Evolutionary conservation across 495 filamentous ascomycete species (phyloP).

Genomic region (Cladorrhinum samala): DNA sequence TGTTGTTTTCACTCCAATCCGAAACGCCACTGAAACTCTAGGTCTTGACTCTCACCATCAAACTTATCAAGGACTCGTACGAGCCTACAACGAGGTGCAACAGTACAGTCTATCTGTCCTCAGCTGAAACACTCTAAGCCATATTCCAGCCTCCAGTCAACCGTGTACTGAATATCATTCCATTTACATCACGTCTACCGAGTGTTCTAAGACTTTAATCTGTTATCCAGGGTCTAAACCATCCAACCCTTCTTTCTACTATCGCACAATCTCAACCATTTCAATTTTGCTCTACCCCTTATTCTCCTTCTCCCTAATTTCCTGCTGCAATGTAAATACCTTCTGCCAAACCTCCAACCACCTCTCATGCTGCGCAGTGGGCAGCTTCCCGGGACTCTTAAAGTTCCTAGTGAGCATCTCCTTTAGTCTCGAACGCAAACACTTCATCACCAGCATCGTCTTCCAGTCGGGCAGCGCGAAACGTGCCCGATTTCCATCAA

Average conservation of each 20-base stretch:
- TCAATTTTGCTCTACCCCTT: neutral
- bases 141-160: no score
- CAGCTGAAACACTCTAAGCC: no score
- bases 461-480: conserved; percentile 89
- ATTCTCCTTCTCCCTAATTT: conserved; percentile 20
- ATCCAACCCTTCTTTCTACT: no score
- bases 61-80: no score
- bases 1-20: no score
- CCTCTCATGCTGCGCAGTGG: conserved; percentile 56
- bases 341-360: conserved; percentile 69
- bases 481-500: conserved; percentile 83
- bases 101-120: no score
- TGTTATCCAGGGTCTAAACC: neutral
- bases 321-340: conserved; percentile 37
- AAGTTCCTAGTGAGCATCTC: conserved; percentile 67
- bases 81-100: no score
- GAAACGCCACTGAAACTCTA: no score
- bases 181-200: no score
- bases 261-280: no score
- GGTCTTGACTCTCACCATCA: no score
- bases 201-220: neutral
- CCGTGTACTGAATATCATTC: neutral
- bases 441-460: conserved; percentile 77
- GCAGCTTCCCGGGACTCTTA: conserved; percentile 65
- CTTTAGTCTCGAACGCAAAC: conserved; percentile 58